Conservation (phyloP, 75 land plant species). For the Ceratopteris richardii region DNA sequence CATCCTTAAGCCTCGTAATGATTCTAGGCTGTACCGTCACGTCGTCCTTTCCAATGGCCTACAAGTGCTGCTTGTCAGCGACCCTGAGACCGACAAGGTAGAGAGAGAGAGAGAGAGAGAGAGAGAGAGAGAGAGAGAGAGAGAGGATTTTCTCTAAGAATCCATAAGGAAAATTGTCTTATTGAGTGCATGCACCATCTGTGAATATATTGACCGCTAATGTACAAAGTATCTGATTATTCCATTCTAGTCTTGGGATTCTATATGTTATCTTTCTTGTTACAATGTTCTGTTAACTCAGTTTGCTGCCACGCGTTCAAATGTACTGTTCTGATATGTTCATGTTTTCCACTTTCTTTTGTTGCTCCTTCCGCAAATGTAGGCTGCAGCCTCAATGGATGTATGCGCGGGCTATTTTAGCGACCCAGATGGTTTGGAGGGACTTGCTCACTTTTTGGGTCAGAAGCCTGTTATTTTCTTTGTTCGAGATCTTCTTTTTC, state of each 20-base stretch:
- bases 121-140: background rate
- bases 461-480: too few relatives aligned
- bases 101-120: background rate
- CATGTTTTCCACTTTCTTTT: too few relatives aligned
- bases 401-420: conserved; percentile 80
- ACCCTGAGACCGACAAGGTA: conserved; percentile 94
- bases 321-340: too few relatives aligned
- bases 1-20: conserved; percentile 75
- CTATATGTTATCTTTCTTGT: too few relatives aligned
- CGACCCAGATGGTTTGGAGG: conserved; percentile 84
- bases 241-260: too few relatives aligned
- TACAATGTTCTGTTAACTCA: too few relatives aligned
- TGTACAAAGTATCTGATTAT: too few relatives aligned
- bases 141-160: background rate
- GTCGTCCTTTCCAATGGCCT: conserved; percentile 67
- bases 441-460: conserved; percentile 96
- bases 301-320: too few relatives aligned
- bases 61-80: conserved; percentile 86
- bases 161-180: background rate
- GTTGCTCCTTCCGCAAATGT: too few relatives aligned
- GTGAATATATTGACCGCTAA: too few relatives aligned
- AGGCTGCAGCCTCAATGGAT: conserved; percentile 92
- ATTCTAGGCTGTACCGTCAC: conserved; percentile 61
- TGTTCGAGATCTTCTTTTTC: too few relatives aligned
- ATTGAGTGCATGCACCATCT: background rate